Evolutionary conservation across 805 yeast genomes (phyloP), one percentile per base, ranked within the genome.

Genomic region (Teunomyces panamensis): DNA sequence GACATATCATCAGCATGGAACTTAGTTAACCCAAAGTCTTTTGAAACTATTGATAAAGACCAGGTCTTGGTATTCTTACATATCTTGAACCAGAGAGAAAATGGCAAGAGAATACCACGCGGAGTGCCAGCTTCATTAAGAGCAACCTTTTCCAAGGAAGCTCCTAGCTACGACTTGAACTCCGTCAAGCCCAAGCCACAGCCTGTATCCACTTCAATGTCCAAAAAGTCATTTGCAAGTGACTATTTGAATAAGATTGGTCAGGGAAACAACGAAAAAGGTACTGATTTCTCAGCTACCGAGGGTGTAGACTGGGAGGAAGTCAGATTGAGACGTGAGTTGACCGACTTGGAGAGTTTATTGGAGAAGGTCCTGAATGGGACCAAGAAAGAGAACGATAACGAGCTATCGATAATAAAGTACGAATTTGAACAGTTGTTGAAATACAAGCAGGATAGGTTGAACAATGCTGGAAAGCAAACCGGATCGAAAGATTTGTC

Each of bases 1-100:
- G 99, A 91, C 64, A 77, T 90, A 5, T 80, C 90, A 27, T 84
- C 87, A 42, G 96, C 97, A 2, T 94, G 99, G 98, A 89, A 89
- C 64, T 72, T 94, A 49, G 96, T 94, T 46, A 94, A 94, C 60
- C 98, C 99, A 9, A 86, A 87, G 59, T 83, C 86, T 47, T 81
- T 83, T 45, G 89, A 85, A 59, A 85, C 96, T 8, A 90, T 94
- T 52, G 97, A 91, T 65, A 90, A 87, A 58, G 98, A 94, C 68
- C 98, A 95, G 64, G 83, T 90, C 20, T 68, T 90, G 51, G 96
- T 89, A 33, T 90, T 87, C 57, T 74, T 94, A 52, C 99, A 94
- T 67, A 89, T 91, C 54, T 75, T 94, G 57, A 90, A 91, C 67
- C 96, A 92, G 66, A 79, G 97, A 55, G 88, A 87, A 58, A 82